Evolutionary conservation across 2,329 filamentous ascomycete species (phyloP).

Genomic region (Aspergillus fischeri): DNA sequence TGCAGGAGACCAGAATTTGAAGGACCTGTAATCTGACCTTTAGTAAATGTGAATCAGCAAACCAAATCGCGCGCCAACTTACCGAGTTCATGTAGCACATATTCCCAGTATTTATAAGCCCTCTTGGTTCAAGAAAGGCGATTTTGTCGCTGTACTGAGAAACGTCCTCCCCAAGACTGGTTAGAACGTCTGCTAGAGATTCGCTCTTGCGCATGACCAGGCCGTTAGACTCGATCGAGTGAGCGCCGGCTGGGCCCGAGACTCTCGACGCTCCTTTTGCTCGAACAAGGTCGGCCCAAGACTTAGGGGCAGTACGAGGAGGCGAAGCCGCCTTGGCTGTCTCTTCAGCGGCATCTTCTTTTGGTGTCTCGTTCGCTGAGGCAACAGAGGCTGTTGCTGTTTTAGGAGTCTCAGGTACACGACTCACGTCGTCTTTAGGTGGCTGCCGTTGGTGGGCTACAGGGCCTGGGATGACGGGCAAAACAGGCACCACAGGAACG

Average conservation of each 20-base stretch:
- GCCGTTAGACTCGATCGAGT: constrained; percentile 34
- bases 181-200: constrained; percentile 73
- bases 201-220: constrained; percentile 48
- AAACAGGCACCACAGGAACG: constrained; percentile 48
- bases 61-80: constrained; percentile 39
- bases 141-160: constrained; percentile 58
- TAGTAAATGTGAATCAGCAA: constrained; percentile 30
- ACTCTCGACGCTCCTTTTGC: constrained; percentile 40
- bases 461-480: constrained; percentile 40
- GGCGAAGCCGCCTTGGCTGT: constrained; percentile 38
- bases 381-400: constrained; percentile 13
- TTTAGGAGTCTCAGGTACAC: constrained; percentile 35
- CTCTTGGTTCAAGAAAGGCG: constrained; percentile 84
- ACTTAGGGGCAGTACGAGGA: constrained; percentile 52
- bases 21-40: constrained; percentile 60
- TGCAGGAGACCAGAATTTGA: constrained; percentile 90
- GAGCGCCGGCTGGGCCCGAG: constrained; percentile 25
- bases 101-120: constrained; percentile 93
- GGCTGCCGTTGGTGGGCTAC: constrained; percentile 28
- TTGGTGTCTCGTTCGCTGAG: constrained; percentile 5
- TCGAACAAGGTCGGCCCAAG: constrained; percentile 66
- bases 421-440: constrained; percentile 32
- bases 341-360: constrained; percentile 22
- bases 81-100: constrained; percentile 99
- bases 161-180: constrained; percentile 64